phyloP scores from a whole-genome alignment of 2,329 filamentous ascomycete species.

The Paramyrothecium roridum region DNA sequence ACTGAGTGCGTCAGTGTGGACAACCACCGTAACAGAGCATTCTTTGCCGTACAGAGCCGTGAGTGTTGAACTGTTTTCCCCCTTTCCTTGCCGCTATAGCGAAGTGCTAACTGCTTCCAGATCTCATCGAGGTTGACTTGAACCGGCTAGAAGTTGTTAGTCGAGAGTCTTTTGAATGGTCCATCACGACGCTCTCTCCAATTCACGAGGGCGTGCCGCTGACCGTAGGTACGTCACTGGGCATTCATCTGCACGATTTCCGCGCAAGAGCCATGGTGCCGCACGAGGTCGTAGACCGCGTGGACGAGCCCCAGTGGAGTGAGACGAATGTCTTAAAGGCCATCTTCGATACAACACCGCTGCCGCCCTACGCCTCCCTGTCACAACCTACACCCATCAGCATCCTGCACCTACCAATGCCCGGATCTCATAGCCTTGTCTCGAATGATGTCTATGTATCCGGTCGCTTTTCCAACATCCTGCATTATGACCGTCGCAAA shows the following conservation, averaged over 20 bases:
- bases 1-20: slow-evolving; percentile 84
- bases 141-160: slow-evolving; percentile 67
- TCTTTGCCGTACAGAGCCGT: slow-evolving; percentile 75
- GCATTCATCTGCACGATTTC: slow-evolving; percentile 79
- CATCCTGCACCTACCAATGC: slow-evolving; percentile 71
- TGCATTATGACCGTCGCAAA: slow-evolving; percentile 84
- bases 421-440: slow-evolving; percentile 48
- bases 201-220: slow-evolving; percentile 65
- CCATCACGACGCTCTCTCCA: slow-evolving; percentile 78
- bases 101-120: slow-evolving; percentile 14
- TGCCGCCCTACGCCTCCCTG: slow-evolving; percentile 64
- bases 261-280: slow-evolving; percentile 39
- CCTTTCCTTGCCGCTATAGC: neutral
- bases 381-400: slow-evolving; percentile 79
- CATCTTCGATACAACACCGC: slow-evolving; percentile 50
- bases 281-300: slow-evolving; percentile 30
- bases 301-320: slow-evolving; percentile 22
- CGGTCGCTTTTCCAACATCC: slow-evolving; percentile 82
- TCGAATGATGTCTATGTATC: slow-evolving; percentile 84
- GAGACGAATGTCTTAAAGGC: slow-evolving; percentile 26
- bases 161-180: slow-evolving; percentile 71
- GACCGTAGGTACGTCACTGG: slow-evolving; percentile 78
- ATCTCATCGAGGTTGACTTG: slow-evolving; percentile 80
- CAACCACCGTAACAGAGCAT: slow-evolving; percentile 63
- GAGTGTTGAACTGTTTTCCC: slow-evolving; percentile 23